phyloP scores from a whole-genome alignment of 148 eudicot genomes.

The Fallopia convolvulus region DNA sequence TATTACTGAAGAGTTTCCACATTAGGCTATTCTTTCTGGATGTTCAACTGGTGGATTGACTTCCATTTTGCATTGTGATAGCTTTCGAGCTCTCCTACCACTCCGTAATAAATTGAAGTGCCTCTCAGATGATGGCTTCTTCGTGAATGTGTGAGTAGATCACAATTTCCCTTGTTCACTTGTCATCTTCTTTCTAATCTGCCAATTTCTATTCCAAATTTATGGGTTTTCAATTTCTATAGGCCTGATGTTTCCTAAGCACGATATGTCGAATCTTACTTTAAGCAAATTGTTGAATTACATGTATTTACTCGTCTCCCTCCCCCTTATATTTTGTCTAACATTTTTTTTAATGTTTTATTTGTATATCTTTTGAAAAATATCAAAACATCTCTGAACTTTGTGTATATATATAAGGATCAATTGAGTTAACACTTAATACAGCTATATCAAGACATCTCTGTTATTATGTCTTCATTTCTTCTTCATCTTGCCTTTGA shows the following conservation, averaged over 20 bases:
- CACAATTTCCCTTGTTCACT: neutral
- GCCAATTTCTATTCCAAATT: neutral
- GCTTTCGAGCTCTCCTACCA: slow-evolving; percentile 64
- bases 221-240: slow-evolving; percentile 11
- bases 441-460: too few species aligned
- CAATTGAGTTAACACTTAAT: neutral
- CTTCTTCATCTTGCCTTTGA: neutral
- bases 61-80: slow-evolving; percentile 78
- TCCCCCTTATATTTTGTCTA: too few species aligned
- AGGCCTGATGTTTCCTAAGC: slow-evolving; percentile 69
- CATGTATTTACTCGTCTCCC: slow-evolving; percentile 45
- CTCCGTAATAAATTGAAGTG: slow-evolving; percentile 67
- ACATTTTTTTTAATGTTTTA: neutral
- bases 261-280: slow-evolving; percentile 46
- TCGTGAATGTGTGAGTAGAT: slow-evolving; percentile 60
- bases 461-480: neutral
- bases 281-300: slow-evolving; percentile 49
- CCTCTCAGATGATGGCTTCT: slow-evolving; percentile 86
- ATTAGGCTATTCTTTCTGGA: slow-evolving; percentile 64
- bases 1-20: neutral
- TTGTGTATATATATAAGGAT: neutral
- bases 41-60: slow-evolving; percentile 95
- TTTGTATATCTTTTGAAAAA: too few species aligned
- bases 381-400: too few species aligned
- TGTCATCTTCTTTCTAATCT: neutral